Evolutionary conservation across 768 basidiomycete species (phyloP).

Genomic region (Melanogaster broomeanus): DNA sequence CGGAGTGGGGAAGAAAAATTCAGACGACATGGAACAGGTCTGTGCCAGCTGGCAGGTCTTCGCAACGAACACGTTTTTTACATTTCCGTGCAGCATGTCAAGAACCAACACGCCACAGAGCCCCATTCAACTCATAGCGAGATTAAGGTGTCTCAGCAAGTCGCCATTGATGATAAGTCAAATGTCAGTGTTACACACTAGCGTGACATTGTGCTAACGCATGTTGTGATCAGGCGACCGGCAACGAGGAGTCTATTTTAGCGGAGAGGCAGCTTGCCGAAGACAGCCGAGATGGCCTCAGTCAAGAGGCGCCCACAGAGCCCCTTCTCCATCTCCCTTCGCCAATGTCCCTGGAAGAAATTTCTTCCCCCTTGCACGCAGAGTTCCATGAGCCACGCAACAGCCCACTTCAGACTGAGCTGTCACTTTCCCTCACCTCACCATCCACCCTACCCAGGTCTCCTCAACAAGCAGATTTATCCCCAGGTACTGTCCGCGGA

Average conservation of each 20-base stretch:
- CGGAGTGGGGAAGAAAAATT: constrained; percentile 13
- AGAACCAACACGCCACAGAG: constrained; percentile 6
- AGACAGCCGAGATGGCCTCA: not conserved
- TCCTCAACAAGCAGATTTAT: not conserved
- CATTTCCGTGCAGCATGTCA: constrained; percentile 19
- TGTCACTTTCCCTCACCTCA: not conserved
- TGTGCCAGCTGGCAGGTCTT: not conserved
- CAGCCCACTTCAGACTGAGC: not conserved
- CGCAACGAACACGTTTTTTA: constrained; percentile 8
- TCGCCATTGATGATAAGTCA: not conserved
- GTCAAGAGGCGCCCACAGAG: not conserved
- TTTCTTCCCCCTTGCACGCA: not conserved
- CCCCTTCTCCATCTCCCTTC: not conserved
- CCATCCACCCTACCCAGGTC: not conserved
- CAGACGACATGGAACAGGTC: constrained; percentile 22
- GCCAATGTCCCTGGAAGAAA: not conserved
- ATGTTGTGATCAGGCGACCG: constrained; percentile 3
- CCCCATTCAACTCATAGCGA: not conserved
- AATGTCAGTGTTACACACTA: constrained; percentile 1
- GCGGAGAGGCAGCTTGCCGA: not conserved
- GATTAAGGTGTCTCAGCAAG: not conserved
- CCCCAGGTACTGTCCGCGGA: not conserved
- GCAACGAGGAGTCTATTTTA: not conserved
- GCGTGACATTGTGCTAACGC: constrained; percentile 3
- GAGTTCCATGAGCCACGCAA: not conserved